Evolutionary conservation across 768 basidiomycete genomes (phyloP).

Genomic region (Pleurotus tuber-regium): DNA sequence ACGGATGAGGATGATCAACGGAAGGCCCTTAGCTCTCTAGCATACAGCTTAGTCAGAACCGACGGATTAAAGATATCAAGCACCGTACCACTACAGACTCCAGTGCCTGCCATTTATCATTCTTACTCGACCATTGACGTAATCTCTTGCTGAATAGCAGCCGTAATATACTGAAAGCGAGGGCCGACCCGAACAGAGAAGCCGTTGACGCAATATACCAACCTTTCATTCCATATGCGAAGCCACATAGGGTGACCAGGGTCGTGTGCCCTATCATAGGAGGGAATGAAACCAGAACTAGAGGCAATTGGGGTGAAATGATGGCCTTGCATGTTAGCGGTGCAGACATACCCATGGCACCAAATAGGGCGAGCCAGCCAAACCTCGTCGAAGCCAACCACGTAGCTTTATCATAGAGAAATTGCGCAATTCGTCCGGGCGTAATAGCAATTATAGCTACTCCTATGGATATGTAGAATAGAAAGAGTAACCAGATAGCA

Average conservation of each 20-base stretch:
- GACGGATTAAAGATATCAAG: slow-evolving; percentile 4
- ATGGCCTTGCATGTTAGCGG: no score
- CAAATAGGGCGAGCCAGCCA: slow-evolving; percentile 60
- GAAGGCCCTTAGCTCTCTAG: slow-evolving; percentile 72
- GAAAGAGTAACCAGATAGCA: slow-evolving; percentile 52
- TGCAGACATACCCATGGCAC: slow-evolving; percentile 54
- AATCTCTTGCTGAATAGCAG: slow-evolving; percentile 54
- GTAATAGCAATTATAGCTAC: slow-evolving; percentile 49
- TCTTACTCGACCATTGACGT: slow-evolving; percentile 56
- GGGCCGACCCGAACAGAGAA: slow-evolving; percentile 61
- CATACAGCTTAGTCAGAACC: slow-evolving; percentile 1
- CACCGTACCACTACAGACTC: slow-evolving; percentile 69
- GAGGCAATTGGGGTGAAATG: slow-evolving; percentile 8
- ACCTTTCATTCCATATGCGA: slow-evolving; percentile 80
- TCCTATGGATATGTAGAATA: slow-evolving; percentile 53
- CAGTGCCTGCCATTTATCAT: slow-evolving; percentile 75
- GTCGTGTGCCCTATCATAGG: slow-evolving; percentile 71
- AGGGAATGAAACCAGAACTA: slow-evolving; percentile 53
- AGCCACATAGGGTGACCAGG: slow-evolving; percentile 67
- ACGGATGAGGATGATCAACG: slow-evolving; percentile 79
- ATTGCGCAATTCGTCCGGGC: slow-evolving; percentile 67
- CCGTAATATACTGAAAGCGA: slow-evolving; percentile 61
- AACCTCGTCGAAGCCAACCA: slow-evolving; percentile 54
- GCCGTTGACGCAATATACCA: slow-evolving; percentile 61
- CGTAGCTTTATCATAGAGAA: slow-evolving; percentile 65